Base-by-base conservation (phyloP, 164 flowering plant genomes). In the Aristolochia contorta region DNA sequence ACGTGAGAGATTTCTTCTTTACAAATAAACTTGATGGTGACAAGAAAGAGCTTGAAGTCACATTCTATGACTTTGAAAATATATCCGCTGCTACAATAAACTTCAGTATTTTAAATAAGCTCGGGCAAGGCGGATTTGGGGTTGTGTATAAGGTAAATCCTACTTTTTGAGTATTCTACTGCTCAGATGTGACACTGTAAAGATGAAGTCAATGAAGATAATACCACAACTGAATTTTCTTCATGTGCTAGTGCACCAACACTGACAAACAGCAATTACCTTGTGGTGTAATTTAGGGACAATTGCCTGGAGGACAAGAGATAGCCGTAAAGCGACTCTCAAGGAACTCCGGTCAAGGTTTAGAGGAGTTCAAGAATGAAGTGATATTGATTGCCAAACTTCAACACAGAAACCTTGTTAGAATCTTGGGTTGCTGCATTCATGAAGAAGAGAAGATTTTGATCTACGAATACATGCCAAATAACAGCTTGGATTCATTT, bases 311-410 rank as follows among this genome's bases (percentile, higher is more conserved):
- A 7, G 87, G 84, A 64, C 67, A 72, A 67, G 79, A 81, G 65
- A 65, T 89, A 20, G 93, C 96, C 8, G 82, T 86, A 0, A 86
- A 89, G 77, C 79, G 86, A 69, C 86, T 89, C 18, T 79, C 91
- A 23, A 77, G 75, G 54, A 66, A 13, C 53, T 89, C 96, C 0
- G 82, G 82, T 7, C 96, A 89, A 71, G 96, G 96, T 7, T 8
- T 74, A 16, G 80, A 79, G 16, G 96, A 89, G 64, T 86, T 89
- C 66, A 80, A 75, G 70, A 88, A 78, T 65, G 96, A 86, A 67
- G 67, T 86, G n/a, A 71, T 66, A 33, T 71, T 84, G 20, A 83
- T 89, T 59, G 80, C 89, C 9, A 86, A 82, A 49, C 63, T 89
- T 23, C 91, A 89, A 55, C 96, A 89, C 66, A 65, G 82, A 65